Evolutionary conservation across 2,329 filamentous ascomycete genomes (phyloP), one percentile per base, ranked within the genome.

Genomic region (Saccharata proteae): DNA sequence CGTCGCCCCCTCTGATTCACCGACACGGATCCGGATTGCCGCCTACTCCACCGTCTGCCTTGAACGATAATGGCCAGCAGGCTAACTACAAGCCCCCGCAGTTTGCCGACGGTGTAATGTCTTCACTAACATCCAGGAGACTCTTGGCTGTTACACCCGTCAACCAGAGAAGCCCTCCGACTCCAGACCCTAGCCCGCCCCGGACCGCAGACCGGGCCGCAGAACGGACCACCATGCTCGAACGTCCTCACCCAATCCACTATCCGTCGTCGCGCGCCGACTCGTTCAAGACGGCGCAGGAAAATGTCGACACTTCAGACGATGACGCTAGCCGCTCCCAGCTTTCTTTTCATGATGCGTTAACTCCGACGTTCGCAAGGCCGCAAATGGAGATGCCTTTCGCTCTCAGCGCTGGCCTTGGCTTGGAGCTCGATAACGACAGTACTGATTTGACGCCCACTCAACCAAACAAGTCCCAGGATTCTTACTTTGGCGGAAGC

Each of bases 211-310:
- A 25, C n/a, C 26, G 19, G 10, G 23, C 32, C 18, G 21, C 31
- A 30, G 11, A 30, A 23, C n/a, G n/a, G n/a, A n/a, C n/a, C n/a
- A n/a, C n/a, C n/a, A 48, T 45, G 16, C 42, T 38, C 24, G 34
- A 29, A 16, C 35, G 41, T 5, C 39, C 42, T 23, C 36, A 52
- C 3, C 38, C 40, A 5, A 42, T 48, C 19, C 38, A 47, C 16
- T 53, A 54, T 37, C 52, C 60, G 6, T 65, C 62, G 5, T 60
- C 55, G 14, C 38, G 51, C 17, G 58, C 59, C 18, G 61, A 64
- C 16, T 64, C 61, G 0, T 65, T 63, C 41, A 55, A 48, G 26
- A 65, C 62, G 1, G 62, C 62, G 8, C 48, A 51, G 34, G 61
- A 64, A 40, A 55, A 58, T 11, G 48, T 46, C 7, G 39, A 46